A percentile compares a stretch with the other conserved stretches of the same genome.
Evolutionary conservation across 139 green algal genomes (phyloP).

Genomic region (Closterium sp.): DNA sequence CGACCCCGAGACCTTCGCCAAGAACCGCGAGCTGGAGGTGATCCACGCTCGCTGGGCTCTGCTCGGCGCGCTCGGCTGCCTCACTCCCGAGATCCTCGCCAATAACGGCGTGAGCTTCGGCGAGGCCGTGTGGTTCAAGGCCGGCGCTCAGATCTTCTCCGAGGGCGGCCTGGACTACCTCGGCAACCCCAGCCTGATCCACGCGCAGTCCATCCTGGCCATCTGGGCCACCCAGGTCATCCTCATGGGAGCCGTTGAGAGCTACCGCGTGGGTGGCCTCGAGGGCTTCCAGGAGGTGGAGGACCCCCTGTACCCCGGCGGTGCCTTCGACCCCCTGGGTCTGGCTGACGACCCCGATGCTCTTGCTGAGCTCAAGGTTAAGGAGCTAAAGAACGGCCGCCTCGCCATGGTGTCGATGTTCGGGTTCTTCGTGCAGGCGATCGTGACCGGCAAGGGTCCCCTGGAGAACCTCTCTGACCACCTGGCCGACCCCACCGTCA

Average conservation of each 20-base stretch:
- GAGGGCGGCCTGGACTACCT: constrained; percentile 80
- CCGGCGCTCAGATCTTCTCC: constrained; percentile 87
- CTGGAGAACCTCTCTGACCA: constrained; percentile 85
- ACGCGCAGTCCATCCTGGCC: constrained; percentile 49
- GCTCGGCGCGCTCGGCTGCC: constrained; percentile 75
- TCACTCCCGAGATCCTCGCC: constrained; percentile 41
- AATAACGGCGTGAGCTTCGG: constrained; percentile 48
- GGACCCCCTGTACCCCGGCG: constrained; percentile 71
- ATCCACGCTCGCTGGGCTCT: constrained; percentile 89
- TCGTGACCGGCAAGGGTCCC: constrained; percentile 82
- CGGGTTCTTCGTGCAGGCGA: constrained; percentile 68
- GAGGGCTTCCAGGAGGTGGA: constrained; percentile 64
- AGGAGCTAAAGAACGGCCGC: constrained; percentile 86
- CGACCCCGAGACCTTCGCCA: constrained; percentile 86
- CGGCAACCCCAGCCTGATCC: constrained; percentile 67
- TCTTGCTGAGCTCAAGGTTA: constrained; percentile 84
- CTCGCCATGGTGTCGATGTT: constrained; percentile 78
- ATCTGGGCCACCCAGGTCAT: constrained; percentile 55
- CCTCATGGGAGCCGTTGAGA: constrained; percentile 70
- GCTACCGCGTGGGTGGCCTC: constrained; percentile 87
- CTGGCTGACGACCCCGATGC: constrained; percentile 92
- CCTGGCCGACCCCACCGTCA: constrained; percentile 74
- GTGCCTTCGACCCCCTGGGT: constrained; percentile 74
- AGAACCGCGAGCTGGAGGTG: constrained; percentile 51
- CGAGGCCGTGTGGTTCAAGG: constrained; percentile 86